Evolutionary conservation across 179 eudicot genomes (phyloP), one percentile per base, ranked within the genome.

Genomic region (Camellia oleifera): DNA sequence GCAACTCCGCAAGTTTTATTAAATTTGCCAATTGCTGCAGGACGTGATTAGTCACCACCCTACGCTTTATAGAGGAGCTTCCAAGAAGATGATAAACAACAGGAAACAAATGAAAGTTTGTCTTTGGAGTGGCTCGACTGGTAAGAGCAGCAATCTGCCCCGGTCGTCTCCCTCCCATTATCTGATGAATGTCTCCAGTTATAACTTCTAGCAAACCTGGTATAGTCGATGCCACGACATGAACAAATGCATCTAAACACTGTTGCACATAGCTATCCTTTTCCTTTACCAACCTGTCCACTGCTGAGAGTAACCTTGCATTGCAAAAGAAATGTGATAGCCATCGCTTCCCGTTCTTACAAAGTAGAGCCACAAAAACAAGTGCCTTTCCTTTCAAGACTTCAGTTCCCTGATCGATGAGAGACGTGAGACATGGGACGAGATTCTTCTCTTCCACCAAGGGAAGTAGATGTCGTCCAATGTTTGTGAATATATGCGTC

Each of bases 341-440:
- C 91, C 94, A 97, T 87, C 96, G 87, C 86, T 85, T 91, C 75
- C 92, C 90, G 84, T 85, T 87, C 81, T 91, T 94, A 82, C 97
- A 92, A 87, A 97, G 97, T 74, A 94, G 83, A 61, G 92, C 97
- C 67, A 92, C 97, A 86, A 97, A 89, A 81, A 92, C 81, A 75
- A 97, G 98, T 78, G 95, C 85, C 84, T 97, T 97, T 77, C 99
- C 99, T 75, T 87, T 87, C 75, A 97, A 87, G 46, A 94, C 85
- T 86, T 97, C 98, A 87, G 85, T 89, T 75, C 98, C 99, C 81
- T 94, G 98, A 87, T 94, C 99, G 69, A 90, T 82, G 53, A 97
- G 93, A 84, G 97, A 88, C 77, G 93, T 75, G 32, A 97, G 89
- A 66, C 91, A 91, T 23, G 95, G 92, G 61, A 91, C 91, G 48